These are phyloP conservation scores for Murraya paniculata DNA, from an alignment of 345 rosid species.

Conservation along the genomic window DNA sequence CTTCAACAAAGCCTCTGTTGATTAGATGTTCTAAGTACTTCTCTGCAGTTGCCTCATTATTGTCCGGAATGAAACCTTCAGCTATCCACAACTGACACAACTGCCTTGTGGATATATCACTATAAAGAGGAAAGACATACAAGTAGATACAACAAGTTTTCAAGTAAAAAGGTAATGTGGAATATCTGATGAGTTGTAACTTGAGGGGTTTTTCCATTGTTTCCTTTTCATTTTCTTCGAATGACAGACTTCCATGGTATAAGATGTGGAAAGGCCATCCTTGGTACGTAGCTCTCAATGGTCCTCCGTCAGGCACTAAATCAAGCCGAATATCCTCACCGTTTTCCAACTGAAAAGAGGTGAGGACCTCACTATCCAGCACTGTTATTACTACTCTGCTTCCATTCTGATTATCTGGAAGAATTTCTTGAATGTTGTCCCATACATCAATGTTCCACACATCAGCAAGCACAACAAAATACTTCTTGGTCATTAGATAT, in stretches of 20 bases:
- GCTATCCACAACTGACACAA: slow-evolving; percentile 12
- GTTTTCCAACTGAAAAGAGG: neutral
- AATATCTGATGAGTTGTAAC: neutral
- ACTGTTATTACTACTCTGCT: neutral
- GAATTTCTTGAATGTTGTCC: neutral
- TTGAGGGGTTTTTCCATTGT: neutral
- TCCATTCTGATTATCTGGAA: neutral
- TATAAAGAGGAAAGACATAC: neutral
- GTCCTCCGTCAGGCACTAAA: neutral
- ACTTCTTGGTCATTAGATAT: neutral
- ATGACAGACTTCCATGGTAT: neutral
- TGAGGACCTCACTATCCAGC: neutral
- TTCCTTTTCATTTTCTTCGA: neutral
- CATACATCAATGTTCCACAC: neutral
- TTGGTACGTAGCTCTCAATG: neutral
- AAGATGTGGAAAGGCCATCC: neutral
- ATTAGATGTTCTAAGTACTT: neutral
- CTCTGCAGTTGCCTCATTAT: neutral
- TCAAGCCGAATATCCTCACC: neutral
- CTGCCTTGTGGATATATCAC: neutral
- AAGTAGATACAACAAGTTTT: neutral
- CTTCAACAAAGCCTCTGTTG: neutral
- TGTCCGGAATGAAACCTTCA: slow-evolving; percentile 1
- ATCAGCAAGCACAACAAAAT: neutral
- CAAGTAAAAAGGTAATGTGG: neutral